A percentile compares a stretch with the other conserved stretches of the same genome.
Evolutionary conservation across 1,139 yeast genomes (phyloP).

Genomic region (Hyphopichia khmerensis): DNA sequence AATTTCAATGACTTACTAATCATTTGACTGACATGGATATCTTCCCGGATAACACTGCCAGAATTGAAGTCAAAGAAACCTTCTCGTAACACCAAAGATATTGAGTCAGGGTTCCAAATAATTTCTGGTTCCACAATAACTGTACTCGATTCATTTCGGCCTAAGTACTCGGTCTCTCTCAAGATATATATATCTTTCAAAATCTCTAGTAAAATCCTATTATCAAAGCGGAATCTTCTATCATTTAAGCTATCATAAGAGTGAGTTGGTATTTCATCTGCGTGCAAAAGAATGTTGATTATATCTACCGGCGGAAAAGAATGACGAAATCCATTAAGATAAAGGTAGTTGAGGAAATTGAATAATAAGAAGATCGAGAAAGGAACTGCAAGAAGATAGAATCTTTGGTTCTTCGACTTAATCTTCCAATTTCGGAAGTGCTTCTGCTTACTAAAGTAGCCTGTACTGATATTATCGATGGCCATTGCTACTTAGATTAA

Average conservation of each 20-base stretch:
- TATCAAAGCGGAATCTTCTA: constrained; percentile 5
- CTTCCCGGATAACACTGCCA: not conserved
- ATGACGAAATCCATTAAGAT: constrained; percentile 6
- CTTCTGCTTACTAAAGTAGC: not conserved
- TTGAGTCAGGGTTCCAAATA: constrained; percentile 7
- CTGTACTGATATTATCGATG: not conserved
- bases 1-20: not conserved
- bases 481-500: not conserved
- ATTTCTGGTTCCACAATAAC: constrained; percentile 19
- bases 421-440: not conserved
- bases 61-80: constrained; percentile 14
- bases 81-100: constrained; percentile 16
- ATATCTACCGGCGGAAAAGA: constrained; percentile 18
- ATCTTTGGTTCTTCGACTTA: constrained; percentile 2
- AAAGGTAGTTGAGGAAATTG: constrained; percentile 8
- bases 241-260: constrained; percentile 4
- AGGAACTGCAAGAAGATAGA: constrained; percentile 2
- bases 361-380: constrained; percentile 1
- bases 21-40: constrained; percentile 1
- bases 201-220: constrained; percentile 9
- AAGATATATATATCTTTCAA: constrained; percentile 21
- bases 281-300: constrained; percentile 10
- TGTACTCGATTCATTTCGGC: constrained; percentile 14
- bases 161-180: constrained; percentile 19
- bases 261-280: constrained; percentile 2